phyloP scores from a whole-genome alignment of 1,284 basidiomycete species.

The Tilletia horrida region DNA sequence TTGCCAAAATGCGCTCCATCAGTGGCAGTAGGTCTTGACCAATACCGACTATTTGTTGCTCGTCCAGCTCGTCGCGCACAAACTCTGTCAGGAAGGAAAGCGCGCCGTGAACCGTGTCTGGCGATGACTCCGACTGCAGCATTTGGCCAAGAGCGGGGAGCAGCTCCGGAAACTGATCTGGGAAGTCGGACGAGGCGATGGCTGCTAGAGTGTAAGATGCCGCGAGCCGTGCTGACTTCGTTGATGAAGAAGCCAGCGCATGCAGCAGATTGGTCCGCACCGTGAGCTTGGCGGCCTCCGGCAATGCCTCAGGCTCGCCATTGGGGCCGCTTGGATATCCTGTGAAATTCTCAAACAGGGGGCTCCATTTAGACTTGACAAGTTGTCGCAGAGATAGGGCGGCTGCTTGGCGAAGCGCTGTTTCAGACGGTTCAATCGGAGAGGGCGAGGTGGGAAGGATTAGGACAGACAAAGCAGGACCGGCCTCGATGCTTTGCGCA shows the following conservation, averaged over 20 bases:
- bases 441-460: slow-evolving; percentile 23
- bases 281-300: slow-evolving; percentile 33
- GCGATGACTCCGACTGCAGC: slow-evolving; percentile 25
- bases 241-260: slow-evolving; percentile 34
- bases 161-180: slow-evolving; percentile 48
- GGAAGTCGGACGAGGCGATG: slow-evolving; percentile 48
- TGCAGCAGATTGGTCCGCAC: slow-evolving; percentile 37
- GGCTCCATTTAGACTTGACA: slow-evolving; percentile 47
- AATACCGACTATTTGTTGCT: slow-evolving; percentile 46
- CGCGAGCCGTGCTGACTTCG: slow-evolving; percentile 40
- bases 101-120: slow-evolving; percentile 40
- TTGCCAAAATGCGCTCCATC: slow-evolving; percentile 37
- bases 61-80: slow-evolving; percentile 50
- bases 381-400: slow-evolving; percentile 44
- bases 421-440: slow-evolving; percentile 21
- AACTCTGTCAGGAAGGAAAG: slow-evolving; percentile 49
- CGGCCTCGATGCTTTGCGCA: slow-evolving; percentile 28
- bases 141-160: slow-evolving; percentile 37
- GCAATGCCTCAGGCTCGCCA: slow-evolving; percentile 27
- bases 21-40: slow-evolving; percentile 44
- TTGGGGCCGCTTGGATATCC: slow-evolving; percentile 26
- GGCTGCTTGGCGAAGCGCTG: slow-evolving; percentile 41
- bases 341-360: slow-evolving; percentile 40
- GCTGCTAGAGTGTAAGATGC: slow-evolving; percentile 42
- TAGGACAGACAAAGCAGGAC: slow-evolving; percentile 31